Evolutionary conservation across 2,329 filamentous ascomycete species (phyloP).

Genomic region (Blastomyces silverae): DNA sequence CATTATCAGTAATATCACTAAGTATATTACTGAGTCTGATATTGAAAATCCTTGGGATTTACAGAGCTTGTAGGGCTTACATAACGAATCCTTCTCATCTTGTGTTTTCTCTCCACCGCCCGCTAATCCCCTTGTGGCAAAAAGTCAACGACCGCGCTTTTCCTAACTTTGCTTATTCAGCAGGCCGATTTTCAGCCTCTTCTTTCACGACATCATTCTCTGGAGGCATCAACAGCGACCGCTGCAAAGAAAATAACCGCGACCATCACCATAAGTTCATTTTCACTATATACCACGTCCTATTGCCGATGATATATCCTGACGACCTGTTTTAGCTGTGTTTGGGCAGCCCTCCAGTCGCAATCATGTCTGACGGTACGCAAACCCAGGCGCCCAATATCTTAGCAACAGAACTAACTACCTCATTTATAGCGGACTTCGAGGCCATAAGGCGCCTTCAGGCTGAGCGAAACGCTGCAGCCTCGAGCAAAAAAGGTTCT

Average conservation of each 20-base stretch:
- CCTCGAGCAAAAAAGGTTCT: conserved; percentile 71
- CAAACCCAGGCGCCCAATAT: conserved; percentile 15
- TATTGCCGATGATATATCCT: conserved; percentile 27
- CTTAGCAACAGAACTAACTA: conserved; percentile 24
- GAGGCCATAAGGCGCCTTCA: conserved; percentile 81
- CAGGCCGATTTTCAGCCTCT: conserved; percentile 1
- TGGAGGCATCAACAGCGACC: not conserved
- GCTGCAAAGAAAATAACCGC: not conserved
- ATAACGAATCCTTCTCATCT: too few species aligned
- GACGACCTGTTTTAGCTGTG: conserved; percentile 25
- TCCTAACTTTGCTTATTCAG: not conserved
- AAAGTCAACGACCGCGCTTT: not conserved
- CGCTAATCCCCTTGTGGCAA: conserved; percentile 2
- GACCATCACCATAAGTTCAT: conserved; percentile 8
- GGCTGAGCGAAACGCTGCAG: conserved; percentile 80
- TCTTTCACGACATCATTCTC: not conserved
- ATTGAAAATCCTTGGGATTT: too few species aligned
- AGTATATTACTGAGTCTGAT: too few species aligned
- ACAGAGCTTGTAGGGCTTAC: too few species aligned
- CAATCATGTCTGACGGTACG: conserved; percentile 43
- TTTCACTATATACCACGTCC: conserved; percentile 33
- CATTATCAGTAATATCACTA: too few species aligned
- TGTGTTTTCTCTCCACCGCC: too few species aligned
- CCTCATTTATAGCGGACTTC: conserved; percentile 59
- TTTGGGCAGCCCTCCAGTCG: conserved; percentile 22